Percentiles rank a stretch among this genome's conserved stretches.
Conservation (phyloP, 1,139 yeast species). For the Pichia sp. region DNA sequence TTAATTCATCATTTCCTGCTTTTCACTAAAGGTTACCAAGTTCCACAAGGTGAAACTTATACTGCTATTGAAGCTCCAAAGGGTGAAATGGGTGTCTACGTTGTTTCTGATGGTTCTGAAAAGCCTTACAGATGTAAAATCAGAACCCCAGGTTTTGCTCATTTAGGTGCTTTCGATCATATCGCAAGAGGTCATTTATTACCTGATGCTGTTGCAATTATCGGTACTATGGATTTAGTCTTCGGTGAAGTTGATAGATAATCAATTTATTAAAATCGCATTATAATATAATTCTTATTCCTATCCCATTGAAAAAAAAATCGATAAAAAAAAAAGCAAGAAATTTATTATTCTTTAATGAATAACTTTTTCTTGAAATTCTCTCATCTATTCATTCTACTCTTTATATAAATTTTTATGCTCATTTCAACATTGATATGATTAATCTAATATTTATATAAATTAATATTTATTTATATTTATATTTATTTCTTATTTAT, state of each 20-base stretch:
- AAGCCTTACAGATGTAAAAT: conserved; percentile 91
- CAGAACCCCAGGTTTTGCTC: conserved; percentile 91
- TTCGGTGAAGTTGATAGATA: conserved; percentile 92
- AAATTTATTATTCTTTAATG: not conserved
- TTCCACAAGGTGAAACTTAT: conserved; percentile 87
- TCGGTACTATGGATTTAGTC: conserved; percentile 93
- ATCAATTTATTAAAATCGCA: not conserved
- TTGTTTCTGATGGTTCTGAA: conserved; percentile 84
- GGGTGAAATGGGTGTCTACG: conserved; percentile 92
- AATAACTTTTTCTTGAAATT: not conserved
- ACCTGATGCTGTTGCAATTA: conserved; percentile 91
- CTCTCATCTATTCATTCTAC: conserved; percentile 6
- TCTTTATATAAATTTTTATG: conserved; percentile 1
- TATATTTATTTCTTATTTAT: conserved; percentile 8
- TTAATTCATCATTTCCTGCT: conserved; percentile 83
- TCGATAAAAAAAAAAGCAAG: not conserved
- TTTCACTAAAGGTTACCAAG: conserved; percentile 84
- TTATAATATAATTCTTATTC: too few relatives aligned
- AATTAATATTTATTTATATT: not conserved
- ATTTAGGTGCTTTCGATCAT: conserved; percentile 82
- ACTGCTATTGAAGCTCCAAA: conserved; percentile 92
- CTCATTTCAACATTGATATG: not conserved
- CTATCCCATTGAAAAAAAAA: not conserved
- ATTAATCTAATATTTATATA: not conserved
- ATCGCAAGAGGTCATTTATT: conserved; percentile 79